These are phyloP conservation scores for Penicilliopsis zonata DNA, from an alignment of 495 filamentous ascomycete species.

Conservation along the genomic window DNA sequence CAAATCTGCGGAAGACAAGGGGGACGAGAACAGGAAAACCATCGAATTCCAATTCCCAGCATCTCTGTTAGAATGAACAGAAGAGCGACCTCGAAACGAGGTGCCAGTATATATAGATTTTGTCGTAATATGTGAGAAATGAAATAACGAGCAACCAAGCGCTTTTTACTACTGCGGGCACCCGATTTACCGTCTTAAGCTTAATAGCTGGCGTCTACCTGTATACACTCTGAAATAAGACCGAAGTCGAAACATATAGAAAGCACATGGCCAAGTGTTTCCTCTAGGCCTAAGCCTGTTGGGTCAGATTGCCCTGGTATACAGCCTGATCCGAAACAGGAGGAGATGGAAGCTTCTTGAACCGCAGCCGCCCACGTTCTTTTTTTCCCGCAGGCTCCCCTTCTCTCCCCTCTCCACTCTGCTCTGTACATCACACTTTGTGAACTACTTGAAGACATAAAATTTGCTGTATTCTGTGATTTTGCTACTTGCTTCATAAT, in stretches of 20 bases:
- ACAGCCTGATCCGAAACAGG: too few species aligned
- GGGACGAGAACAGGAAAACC: conserved; percentile 9
- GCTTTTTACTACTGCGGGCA: too few species aligned
- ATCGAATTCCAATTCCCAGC: conserved; percentile 29
- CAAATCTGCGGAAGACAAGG: conserved; percentile 7
- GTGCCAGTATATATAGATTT: conserved; percentile 3
- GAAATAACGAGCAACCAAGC: too few species aligned
- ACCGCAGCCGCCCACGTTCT: conserved; percentile 13
- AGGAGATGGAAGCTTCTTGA: conserved; percentile 35
- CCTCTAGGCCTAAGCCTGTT: too few species aligned
- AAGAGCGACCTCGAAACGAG: not conserved
- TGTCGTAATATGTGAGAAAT: too few species aligned
- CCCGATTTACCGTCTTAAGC: too few species aligned
- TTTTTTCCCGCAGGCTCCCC: not conserved
- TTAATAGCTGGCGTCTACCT: too few species aligned
- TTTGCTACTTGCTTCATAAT: not conserved
- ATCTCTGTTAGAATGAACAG: conserved; percentile 23
- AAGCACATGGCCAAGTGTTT: too few species aligned
- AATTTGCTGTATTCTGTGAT: conserved; percentile 4
- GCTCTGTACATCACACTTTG: conserved; percentile 4
- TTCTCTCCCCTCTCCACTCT: conserved; percentile 3
- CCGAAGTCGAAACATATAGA: too few species aligned
- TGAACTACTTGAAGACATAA: conserved; percentile 4
- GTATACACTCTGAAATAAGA: too few species aligned
- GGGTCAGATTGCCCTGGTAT: too few species aligned